A percentile compares a stretch with the other conserved stretches of the same genome.
phyloP scores from a whole-genome alignment of 2,329 filamentous ascomycete species.

The Cladosporium sp. region DNA sequence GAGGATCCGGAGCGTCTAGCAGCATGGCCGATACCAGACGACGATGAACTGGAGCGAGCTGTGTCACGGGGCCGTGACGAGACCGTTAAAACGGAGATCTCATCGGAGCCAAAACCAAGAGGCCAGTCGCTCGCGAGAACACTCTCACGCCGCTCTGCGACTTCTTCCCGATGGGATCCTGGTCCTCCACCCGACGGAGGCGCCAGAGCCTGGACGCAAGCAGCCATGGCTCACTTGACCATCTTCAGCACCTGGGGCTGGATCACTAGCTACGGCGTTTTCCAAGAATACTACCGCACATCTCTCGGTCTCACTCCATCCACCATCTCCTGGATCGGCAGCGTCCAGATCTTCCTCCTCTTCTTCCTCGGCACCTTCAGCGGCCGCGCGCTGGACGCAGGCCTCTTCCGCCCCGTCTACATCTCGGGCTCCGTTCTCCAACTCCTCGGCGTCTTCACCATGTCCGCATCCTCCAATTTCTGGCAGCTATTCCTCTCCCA shows the following conservation, averaged over 20 bases:
- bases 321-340: slow-evolving; percentile 49
- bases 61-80: background rate
- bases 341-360: slow-evolving; percentile 47
- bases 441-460: slow-evolving; percentile 48
- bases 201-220: slow-evolving; percentile 30
- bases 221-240: slow-evolving; percentile 24
- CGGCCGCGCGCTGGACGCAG: slow-evolving; percentile 47
- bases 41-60: slow-evolving; percentile 7
- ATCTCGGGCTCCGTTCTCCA: slow-evolving; percentile 40
- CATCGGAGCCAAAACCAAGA: background rate
- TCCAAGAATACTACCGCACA: slow-evolving; percentile 41
- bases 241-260: slow-evolving; percentile 29
- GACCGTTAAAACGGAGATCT: too few species aligned
- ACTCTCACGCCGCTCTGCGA: slow-evolving; percentile 22
- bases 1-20: slow-evolving; percentile 5
- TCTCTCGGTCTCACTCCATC: slow-evolving; percentile 32
- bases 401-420: slow-evolving; percentile 42
- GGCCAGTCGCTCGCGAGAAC: slow-evolving; percentile 15
- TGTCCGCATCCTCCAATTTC: slow-evolving; percentile 43
- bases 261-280: slow-evolving; percentile 11
- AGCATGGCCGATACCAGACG: slow-evolving; percentile 11
- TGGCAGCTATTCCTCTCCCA: slow-evolving; percentile 51
- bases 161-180: slow-evolving; percentile 25
- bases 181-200: slow-evolving; percentile 41
- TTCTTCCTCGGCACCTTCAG: slow-evolving; percentile 47